Evolutionary conservation across 2,329 filamentous ascomycete genomes (phyloP), one percentile per base, ranked within the genome.

Genomic region (Cercospora beticola): DNA sequence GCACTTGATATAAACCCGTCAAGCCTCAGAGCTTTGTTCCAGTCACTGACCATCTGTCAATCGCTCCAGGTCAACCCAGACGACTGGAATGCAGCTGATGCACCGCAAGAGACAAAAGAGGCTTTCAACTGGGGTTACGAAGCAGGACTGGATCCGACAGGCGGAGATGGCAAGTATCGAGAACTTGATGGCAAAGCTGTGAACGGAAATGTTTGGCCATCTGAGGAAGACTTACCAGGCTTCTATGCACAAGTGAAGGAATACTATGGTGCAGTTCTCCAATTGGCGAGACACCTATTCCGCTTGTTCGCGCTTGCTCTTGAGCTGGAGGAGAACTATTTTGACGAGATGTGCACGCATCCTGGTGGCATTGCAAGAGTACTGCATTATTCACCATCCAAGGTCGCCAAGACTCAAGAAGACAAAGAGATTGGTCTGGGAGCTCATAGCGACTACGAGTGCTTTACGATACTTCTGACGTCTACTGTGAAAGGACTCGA

Each of bases 61-160:
- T 56, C 12, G 12, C 16, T 18, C 3, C 30, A 59, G 56, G 56
- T 82, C 18, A 81, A 80, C 12, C 79, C 80, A 12, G 78, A 78
- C 36, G 71, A 76, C 40, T 75, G 74, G 74, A 62, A 59, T 33
- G 62, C 64, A 10, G 67, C 67, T 14, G 70, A 71, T 21, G 74
- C 72, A 12, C 71, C 71, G 7, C 73, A 76, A 16, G 81, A 83
- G 72, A 79, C 78, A 0, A 82, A 82, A 66, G 79, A 82, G 64
- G 79, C 77, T 1, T 82, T 81, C 73, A 82, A 82, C 62, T 82
- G 79, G 73, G 78, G 79, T 6, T 83, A 83, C 65, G 81, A 82
- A 71, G 74, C 71, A 21, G 76, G 71, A 8, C 74, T 83, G 5
- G 81, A 82, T 65, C 75, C 73, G 1, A 78, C 74, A 0, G 81